Conservation (phyloP, 306 rosid species). For the Ormosia semicastrata region DNA sequence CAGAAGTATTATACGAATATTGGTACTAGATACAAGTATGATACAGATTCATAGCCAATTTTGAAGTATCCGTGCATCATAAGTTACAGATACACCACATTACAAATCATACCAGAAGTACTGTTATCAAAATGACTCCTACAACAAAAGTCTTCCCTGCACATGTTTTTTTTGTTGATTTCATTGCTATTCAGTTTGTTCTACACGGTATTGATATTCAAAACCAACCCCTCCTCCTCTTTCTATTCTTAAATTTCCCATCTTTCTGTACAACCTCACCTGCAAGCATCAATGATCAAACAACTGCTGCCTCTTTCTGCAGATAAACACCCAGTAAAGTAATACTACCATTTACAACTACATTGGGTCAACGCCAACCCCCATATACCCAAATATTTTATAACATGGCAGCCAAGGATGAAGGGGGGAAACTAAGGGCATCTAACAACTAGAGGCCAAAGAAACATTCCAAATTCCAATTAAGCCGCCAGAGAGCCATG, state of each 20-base stretch:
- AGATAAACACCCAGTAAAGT: constrained; percentile 1
- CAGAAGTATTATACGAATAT: no score
- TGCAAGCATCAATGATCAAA: background rate
- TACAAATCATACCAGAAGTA: background rate
- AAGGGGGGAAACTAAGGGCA: background rate
- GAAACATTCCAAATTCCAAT: constrained; percentile 22
- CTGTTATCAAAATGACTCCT: background rate
- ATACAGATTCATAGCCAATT: no score
- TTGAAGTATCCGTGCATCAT: no score
- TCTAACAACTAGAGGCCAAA: background rate
- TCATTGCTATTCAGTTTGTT: constrained; percentile 1
- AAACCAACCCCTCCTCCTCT: background rate
- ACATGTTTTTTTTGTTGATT: background rate
- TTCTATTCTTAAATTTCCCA: constrained; percentile 13
- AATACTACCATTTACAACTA: background rate
- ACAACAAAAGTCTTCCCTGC: background rate
- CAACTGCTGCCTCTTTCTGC: constrained; percentile 15
- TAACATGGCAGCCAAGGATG: constrained; percentile 7
- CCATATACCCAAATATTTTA: constrained; percentile 17
- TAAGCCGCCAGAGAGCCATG: constrained; percentile 5
- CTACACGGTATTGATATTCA: constrained; percentile 20
- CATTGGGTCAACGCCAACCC: constrained; percentile 13
- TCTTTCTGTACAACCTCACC: constrained; percentile 30
- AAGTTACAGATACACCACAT: background rate
- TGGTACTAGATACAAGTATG: no score